Evolutionary conservation across 805 yeast species (phyloP), one percentile per base, ranked within the genome.

Genomic region (Yarrowia osloensis): DNA sequence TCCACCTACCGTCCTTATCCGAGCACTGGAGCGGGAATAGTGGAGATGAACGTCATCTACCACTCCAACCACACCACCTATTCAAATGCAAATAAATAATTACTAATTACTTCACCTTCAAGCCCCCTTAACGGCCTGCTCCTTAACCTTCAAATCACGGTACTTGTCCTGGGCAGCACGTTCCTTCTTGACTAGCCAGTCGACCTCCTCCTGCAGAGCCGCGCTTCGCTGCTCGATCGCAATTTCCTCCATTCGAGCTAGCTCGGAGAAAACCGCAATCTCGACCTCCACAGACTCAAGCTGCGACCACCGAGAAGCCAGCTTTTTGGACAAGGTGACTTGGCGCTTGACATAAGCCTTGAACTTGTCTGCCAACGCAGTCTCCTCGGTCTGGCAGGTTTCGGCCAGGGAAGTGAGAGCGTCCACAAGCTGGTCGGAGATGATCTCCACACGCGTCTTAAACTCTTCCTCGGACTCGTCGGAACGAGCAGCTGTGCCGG

Each of bases 291-390:
- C 67, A 1, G 50, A 63, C 21, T 57, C 19, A 9, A 70, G 31
- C 3, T 70, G 70, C n/a, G 62, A 37, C 26, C 54, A 68, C 17
- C 71, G 69, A n/a, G 71, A 73, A 0, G 59, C 33, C 17, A 67
- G 65, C 29, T 74, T 72, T 17, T 63, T 49, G 11, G 68, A 13
- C 8, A 78, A 68, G 11, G 67, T 49, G 4, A 68, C 67, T 12
- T 72, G 75, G 24, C 79, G 75, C 57, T 76, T 76, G 24, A 70
- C 35, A 67, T 78, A 79, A 0, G 81, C 81, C n/a, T 74, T 77
- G 15, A 77, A 71, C 46, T 74, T 66, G 4, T 72, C 31, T 3
- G 66, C 55, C 35, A 78, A 69, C 47, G 74, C 76, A 52, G 74
- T 71, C 63, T 79, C 81, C 24, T 74, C 71, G 42, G 70, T 73